Percentiles rank a stretch among this genome's conserved stretches.
These are phyloP conservation scores for Misopates orontium DNA, from an alignment of 257 asterid genomes.

Conservation along the genomic window DNA sequence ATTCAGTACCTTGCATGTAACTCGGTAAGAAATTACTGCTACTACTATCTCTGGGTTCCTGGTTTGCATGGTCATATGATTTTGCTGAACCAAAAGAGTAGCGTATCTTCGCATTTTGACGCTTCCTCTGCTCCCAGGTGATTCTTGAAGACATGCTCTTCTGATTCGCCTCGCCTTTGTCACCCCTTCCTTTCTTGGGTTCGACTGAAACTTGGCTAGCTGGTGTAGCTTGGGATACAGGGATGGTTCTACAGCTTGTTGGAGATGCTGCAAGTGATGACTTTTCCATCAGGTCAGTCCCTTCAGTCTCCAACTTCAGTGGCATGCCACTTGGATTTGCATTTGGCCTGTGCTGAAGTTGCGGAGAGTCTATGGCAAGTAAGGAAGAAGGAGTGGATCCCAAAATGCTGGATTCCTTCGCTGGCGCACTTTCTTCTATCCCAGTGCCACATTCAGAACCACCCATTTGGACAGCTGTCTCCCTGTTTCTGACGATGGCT, in stretches of 20 bases:
- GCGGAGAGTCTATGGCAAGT: constrained; percentile 31
- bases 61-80: too few relatives aligned
- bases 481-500: too few relatives aligned
- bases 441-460: too few relatives aligned
- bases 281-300: constrained; percentile 35
- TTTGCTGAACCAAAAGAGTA: constrained; percentile 69
- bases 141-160: constrained; percentile 51
- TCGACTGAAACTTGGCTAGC: constrained; percentile 67
- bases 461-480: too few relatives aligned
- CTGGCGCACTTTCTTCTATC: constrained; percentile 40
- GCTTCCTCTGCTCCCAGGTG: constrained; percentile 67
- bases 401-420: constrained; percentile 34
- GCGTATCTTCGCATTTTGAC: constrained; percentile 60
- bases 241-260: constrained; percentile 53
- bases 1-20: too few relatives aligned
- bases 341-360: constrained; percentile 45
- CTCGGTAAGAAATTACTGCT: too few relatives aligned
- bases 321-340: constrained; percentile 36
- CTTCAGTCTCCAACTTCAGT: constrained; percentile 50
- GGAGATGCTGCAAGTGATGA: constrained; percentile 79
- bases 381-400: constrained; percentile 26
- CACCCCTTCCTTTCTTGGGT: constrained; percentile 56
- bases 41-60: too few relatives aligned
- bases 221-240: constrained; percentile 82
- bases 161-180: constrained; percentile 44